Conservation (phyloP, 208 protist genomes). For the Crithidia expoeki region DNA sequence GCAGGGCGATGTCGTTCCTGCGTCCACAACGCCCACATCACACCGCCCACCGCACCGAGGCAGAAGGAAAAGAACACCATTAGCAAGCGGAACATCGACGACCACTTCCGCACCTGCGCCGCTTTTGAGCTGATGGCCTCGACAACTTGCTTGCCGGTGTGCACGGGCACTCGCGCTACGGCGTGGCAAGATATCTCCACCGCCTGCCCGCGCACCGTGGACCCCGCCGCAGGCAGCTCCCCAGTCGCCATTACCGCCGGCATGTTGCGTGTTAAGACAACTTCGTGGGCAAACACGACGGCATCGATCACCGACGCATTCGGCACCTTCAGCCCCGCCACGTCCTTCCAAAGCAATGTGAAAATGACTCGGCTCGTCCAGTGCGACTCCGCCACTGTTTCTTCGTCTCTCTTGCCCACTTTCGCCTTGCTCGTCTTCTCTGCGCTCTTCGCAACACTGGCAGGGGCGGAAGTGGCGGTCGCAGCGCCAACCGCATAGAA, state of each 20-base stretch:
- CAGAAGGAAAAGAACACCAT: conserved; percentile 5
- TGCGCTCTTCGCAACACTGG: background rate
- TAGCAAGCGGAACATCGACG: conserved; percentile 12
- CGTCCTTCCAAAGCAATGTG: conserved; percentile 22
- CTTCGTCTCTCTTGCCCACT: background rate
- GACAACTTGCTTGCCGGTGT: conserved; percentile 10
- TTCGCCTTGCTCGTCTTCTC: background rate
- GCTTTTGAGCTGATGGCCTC: background rate
- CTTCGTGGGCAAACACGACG: conserved; percentile 22
- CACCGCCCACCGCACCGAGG: conserved; percentile 13
- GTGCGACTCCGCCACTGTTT: conserved; percentile 2
- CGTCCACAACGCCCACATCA: conserved; percentile 1
- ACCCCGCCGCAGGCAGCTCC: background rate
- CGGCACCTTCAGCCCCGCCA: conserved; percentile 12
- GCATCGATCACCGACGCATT: conserved; percentile 25
- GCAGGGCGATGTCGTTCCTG: background rate
- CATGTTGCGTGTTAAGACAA: conserved; percentile 1
- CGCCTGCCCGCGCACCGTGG: conserved; percentile 8
- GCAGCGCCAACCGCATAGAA: too few relatives aligned
- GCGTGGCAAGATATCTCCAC: conserved; percentile 15
- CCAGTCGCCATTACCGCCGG: background rate
- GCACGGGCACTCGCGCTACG: conserved; percentile 7
- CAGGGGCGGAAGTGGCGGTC: too few relatives aligned
- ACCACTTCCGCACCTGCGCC: background rate
- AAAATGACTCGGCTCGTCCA: conserved; percentile 22